Evolutionary conservation across 164 flowering plant genomes (phyloP), one percentile per base, ranked within the genome.

Genomic region (Kingdonia uniflora): DNA sequence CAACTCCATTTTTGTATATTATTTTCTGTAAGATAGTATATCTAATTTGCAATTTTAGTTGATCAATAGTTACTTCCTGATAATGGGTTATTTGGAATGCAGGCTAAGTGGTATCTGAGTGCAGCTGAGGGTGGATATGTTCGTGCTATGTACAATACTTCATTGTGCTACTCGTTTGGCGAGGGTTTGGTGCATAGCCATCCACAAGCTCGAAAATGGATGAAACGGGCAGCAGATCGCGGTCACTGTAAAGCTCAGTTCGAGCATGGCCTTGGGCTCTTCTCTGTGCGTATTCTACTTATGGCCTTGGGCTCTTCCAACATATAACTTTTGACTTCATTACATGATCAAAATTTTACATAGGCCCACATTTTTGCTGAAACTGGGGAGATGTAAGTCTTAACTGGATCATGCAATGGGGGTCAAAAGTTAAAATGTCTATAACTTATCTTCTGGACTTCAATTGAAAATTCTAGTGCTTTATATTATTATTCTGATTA

Each of bases 101-200:
- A 92, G 99, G 91, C 87, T 46, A 75, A 62, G 56, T 92, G 91
- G 95, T 92, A 80, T 66, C 59, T 79, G 47, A 71, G 66, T 70
- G 95, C 96, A 44, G 99, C 96, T n/a, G 86, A 77, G 64, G 86
- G 91, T 59, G 96, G 99, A 17, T 86, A 92, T 76, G 74, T 63
- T 29, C 95, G 96, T 56, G 96, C 99, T 22, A 92, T 92, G 99
- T 88, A 88, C 60, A 92, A 92, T 68, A 62, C 74, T 14, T 71
- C 95, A 11, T 61, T 88, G 39, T 88, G 96, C 75, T 92, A 82
- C 74, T 71, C 77, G 0, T 56, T 55, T 49, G 99, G 97, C n/a
- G 89, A 85, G 68, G 96, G 99, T 39, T 53, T 88, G 43, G 16
- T 21, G 0, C 78, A 57, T 15, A 80, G 58, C 57, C 80, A 72